A percentile compares a stretch with the other conserved stretches of the same genome.
Conservation (phyloP, 208 protist genomes). For the Crithidia mellificae region DNA sequence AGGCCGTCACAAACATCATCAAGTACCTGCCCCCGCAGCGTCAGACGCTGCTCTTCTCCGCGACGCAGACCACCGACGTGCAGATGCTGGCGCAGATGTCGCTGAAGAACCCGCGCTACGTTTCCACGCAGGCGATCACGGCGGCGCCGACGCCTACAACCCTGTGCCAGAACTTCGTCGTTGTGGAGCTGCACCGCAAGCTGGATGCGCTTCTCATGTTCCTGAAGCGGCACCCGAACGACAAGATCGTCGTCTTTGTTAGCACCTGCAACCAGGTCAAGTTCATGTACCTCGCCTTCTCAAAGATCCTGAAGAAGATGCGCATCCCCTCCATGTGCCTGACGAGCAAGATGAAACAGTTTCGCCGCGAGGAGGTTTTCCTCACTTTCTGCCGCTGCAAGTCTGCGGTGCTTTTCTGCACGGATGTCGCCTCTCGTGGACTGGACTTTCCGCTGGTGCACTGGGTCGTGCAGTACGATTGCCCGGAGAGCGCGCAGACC, state of each 20-base stretch:
- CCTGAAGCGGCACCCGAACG: slow-evolving; percentile 94
- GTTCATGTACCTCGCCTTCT: slow-evolving; percentile 93
- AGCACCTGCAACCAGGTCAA: slow-evolving; percentile 97
- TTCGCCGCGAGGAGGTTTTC: slow-evolving; percentile 90
- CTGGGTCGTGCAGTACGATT: slow-evolving; percentile 99
- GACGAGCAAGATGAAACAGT: slow-evolving; percentile 94
- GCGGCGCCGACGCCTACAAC: slow-evolving; percentile 81
- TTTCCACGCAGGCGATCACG: slow-evolving; percentile 92
- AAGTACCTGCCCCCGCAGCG: slow-evolving; percentile 81
- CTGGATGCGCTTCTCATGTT: slow-evolving; percentile 97
- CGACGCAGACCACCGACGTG: slow-evolving; percentile 97
- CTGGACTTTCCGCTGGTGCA: slow-evolving; percentile 98
- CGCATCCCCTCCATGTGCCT: slow-evolving; percentile 91
- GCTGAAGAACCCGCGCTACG: slow-evolving; percentile 94
- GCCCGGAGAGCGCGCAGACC: slow-evolving; percentile 96
- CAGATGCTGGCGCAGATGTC: slow-evolving; percentile 93
- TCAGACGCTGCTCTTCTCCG: slow-evolving; percentile 99
- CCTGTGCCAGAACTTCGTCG: slow-evolving; percentile 94
- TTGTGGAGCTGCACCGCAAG: slow-evolving; percentile 94
- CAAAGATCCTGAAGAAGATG: slow-evolving; percentile 91
- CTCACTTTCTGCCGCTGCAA: slow-evolving; percentile 90
- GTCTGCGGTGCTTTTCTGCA: slow-evolving; percentile 96
- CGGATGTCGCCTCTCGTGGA: slow-evolving; percentile 98
- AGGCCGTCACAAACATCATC: slow-evolving; percentile 95
- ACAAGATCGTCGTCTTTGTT: slow-evolving; percentile 98